Evolutionary conservation across 1,284 basidiomycete species (phyloP).

Genomic region (Sporisorium exsertum): DNA sequence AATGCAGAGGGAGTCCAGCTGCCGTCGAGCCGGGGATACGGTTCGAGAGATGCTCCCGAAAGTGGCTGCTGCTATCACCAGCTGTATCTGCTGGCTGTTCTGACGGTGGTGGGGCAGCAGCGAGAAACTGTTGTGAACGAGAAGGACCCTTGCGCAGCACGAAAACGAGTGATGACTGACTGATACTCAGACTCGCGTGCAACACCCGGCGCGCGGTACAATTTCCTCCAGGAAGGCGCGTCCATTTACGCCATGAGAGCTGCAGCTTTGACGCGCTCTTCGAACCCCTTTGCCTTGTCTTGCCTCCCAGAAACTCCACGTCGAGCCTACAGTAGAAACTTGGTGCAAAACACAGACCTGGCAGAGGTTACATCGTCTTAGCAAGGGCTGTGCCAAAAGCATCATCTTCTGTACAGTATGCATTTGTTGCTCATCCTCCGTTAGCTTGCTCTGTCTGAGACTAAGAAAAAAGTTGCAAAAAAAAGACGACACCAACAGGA

Average conservation of each 20-base stretch:
- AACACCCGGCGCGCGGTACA: constrained; percentile 10
- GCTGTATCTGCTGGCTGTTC: no score
- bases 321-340: no score
- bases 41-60: no score
- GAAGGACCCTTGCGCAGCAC: background rate
- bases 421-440: no score
- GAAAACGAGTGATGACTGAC: background rate
- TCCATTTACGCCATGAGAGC: constrained; percentile 22
- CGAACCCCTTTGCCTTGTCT: background rate
- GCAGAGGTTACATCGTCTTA: no score
- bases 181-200: constrained; percentile 10
- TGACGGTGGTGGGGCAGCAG: background rate
- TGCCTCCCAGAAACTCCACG: background rate
- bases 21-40: background rate
- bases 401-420: no score
- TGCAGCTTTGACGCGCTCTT: background rate
- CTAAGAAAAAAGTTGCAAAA: background rate
- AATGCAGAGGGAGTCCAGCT: background rate
- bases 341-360: no score
- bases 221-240: background rate
- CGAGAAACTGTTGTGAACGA: background rate
- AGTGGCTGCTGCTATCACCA: no score
- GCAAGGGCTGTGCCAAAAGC: no score
- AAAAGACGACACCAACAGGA: constrained; percentile 37
- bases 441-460: no score